phyloP scores from a whole-genome alignment of 192 early-diverging fungal species.

The Ambispora gerdemannii region DNA sequence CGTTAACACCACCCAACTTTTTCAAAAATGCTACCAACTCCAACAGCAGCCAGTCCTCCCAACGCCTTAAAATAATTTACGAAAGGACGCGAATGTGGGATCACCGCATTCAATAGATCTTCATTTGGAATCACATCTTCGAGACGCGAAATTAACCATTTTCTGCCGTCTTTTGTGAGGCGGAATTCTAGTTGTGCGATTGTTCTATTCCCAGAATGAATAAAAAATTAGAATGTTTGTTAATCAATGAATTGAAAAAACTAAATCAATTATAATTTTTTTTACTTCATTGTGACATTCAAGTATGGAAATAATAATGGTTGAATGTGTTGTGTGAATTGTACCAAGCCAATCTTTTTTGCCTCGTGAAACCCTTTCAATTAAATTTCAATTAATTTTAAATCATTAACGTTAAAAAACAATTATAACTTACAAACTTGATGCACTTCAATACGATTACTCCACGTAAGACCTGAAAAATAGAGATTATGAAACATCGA shows the following conservation, averaged over 20 bases:
- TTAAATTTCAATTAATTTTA: not conserved
- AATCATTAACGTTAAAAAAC: not conserved
- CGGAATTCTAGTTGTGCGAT: not conserved
- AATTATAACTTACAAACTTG: slow-evolving; percentile 1
- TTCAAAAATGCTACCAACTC: not conserved
- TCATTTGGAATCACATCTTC: slow-evolving; percentile 4
- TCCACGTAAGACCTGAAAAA: not conserved
- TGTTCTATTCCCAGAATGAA: not conserved
- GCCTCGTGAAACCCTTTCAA: not conserved
- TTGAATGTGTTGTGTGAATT: not conserved
- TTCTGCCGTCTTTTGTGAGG: not conserved
- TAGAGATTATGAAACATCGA: not conserved
- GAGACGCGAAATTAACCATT: not conserved
- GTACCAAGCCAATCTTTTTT: not conserved
- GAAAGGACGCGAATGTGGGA: not conserved
- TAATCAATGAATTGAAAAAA: not conserved
- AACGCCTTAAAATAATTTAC: slow-evolving; percentile 9
- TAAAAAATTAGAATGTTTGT: not conserved
- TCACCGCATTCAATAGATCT: not conserved
- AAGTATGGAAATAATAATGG: slow-evolving; percentile 2
- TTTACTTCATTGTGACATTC: not conserved
- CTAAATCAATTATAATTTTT: too few relatives aligned
- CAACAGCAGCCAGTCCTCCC: not conserved
- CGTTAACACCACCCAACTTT: slow-evolving; percentile 5
- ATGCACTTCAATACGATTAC: not conserved